Evolutionary conservation across 2,329 filamentous ascomycete species (phyloP).

Genomic region (Albophoma yamanashiensis): DNA sequence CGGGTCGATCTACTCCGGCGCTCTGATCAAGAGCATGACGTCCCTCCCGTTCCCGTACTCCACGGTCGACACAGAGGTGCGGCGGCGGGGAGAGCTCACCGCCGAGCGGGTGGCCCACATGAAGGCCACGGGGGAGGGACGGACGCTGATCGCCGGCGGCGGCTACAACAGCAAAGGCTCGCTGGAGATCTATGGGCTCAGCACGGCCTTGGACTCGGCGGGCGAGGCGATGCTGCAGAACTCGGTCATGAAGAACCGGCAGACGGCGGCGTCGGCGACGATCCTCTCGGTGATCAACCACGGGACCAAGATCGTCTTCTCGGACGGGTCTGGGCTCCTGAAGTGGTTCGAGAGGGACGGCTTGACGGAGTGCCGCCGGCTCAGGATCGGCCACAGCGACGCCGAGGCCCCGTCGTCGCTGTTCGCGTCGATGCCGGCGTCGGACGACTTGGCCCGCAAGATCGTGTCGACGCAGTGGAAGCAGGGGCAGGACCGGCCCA

Average conservation of each 20-base stretch:
- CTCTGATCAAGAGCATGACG: slow-evolving; percentile 62
- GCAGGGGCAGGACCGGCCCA: slow-evolving; percentile 20
- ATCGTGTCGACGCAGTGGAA: slow-evolving; percentile 51
- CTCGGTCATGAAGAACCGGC: slow-evolving; percentile 62
- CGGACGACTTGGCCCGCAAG: slow-evolving; percentile 70
- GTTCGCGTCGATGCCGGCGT: slow-evolving; percentile 40
- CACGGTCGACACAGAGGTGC: slow-evolving; percentile 47
- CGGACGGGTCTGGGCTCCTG: slow-evolving; percentile 72
- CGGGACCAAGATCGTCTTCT: slow-evolving; percentile 70
- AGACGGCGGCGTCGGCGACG: slow-evolving; percentile 71
- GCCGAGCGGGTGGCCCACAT: slow-evolving; percentile 39
- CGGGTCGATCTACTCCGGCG: slow-evolving; percentile 75
- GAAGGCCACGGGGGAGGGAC: slow-evolving; percentile 41
- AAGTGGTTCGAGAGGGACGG: slow-evolving; percentile 91
- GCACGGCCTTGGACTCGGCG: slow-evolving; percentile 14
- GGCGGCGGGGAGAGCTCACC: slow-evolving; percentile 44
- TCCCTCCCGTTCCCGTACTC: slow-evolving; percentile 60
- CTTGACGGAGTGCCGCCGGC: slow-evolving; percentile 44
- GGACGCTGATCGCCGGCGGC: slow-evolving; percentile 71
- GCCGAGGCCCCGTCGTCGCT: slow-evolving; percentile 33
- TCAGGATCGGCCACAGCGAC: slow-evolving; percentile 46
- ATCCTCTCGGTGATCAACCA: slow-evolving; percentile 73
- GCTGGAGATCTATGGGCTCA: slow-evolving; percentile 71
- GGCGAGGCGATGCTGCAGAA: slow-evolving; percentile 23
- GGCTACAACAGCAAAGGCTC: slow-evolving; percentile 89